Base-by-base conservation (phyloP, 345 rosid genomes). In the Acer yangbiense region DNA sequence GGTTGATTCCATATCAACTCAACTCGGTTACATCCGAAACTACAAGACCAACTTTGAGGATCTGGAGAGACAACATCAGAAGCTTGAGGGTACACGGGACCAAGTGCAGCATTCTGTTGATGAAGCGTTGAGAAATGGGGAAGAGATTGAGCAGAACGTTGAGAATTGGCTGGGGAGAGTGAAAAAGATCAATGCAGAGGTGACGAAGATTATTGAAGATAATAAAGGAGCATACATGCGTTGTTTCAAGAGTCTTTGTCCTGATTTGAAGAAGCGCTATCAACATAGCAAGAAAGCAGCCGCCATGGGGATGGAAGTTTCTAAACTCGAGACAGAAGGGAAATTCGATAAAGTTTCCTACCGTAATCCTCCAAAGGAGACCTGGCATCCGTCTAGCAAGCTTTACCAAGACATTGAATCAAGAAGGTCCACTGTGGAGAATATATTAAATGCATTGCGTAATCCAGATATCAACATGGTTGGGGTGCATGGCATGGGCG, bases 211-310 rank as follows among this genome's bases (percentile, higher is more conserved):
- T 13, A 46, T 46, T 21, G 72, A 68, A 20, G 72, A 9, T 4
- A 48, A 32, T 6, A 18, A 35, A 13, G 17, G 25, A 14, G 21
- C 44, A 16, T 17, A 16, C 18, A 58, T 6, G 14, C 12, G 8
- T 32, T 79, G 67, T 21, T 60, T 64, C 27, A 46, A 52, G 71
- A 52, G 58, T 17, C 8, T 78, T 65, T 23, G 41, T 52, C 74
- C 64, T 9, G 16, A 54, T 44, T 35, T 75, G 32, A 70, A n/a
- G 64, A 41, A 17, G 27, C 77, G 81, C 9, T 65, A 72, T 54
- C 75, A 72, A 35, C 72, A 72, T 39, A 72, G 72, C 71, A 78
- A 57, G 68, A 14, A 44, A 65, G 67, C 76, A 1, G 65, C 20
- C 20, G 9, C 12, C 27, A 20, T 68, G 54, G 1, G 3, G 16